Percentiles rank a stretch among this genome's conserved stretches.
These are phyloP conservation scores for Tubosaeta sp. DNA, from an alignment of 768 basidiomycete genomes.

Conservation along the genomic window DNA sequence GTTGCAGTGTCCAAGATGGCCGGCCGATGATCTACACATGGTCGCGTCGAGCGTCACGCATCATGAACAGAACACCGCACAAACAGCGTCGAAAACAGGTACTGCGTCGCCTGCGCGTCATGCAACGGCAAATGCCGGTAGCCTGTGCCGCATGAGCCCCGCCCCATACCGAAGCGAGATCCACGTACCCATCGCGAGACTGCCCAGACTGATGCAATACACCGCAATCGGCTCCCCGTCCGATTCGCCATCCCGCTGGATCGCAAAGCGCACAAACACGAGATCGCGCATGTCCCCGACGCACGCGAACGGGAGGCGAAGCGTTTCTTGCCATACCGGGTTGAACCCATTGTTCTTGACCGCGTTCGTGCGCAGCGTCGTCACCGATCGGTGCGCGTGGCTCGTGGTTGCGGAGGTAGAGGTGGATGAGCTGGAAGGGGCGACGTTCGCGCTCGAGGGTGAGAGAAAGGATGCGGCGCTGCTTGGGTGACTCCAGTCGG, in stretches of 20 bases:
- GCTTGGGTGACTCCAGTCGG: constrained; percentile 55
- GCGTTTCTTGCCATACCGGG: constrained; percentile 73
- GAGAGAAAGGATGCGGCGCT: constrained; percentile 7
- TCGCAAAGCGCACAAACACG: constrained; percentile 76
- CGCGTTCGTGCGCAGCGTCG: constrained; percentile 50
- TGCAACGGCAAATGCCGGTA: constrained; percentile 89
- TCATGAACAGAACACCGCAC: constrained; percentile 55
- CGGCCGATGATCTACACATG: no score
- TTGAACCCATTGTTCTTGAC: constrained; percentile 92
- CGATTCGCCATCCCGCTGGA: constrained; percentile 60
- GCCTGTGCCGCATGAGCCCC: constrained; percentile 41
- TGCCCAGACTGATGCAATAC: constrained; percentile 69
- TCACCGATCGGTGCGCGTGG: constrained; percentile 42
- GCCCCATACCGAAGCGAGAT: background rate
- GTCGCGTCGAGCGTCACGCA: constrained; percentile 5
- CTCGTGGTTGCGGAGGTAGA: background rate
- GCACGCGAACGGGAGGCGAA: constrained; percentile 72
- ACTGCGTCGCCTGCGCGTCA: constrained; percentile 82
- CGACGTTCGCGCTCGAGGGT: constrained; percentile 2
- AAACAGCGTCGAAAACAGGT: constrained; percentile 92
- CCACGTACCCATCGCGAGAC: constrained; percentile 64
- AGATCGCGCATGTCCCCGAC: constrained; percentile 76
- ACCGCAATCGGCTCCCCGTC: constrained; percentile 66
- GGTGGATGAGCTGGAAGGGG: constrained; percentile 5
- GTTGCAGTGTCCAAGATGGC: background rate